phyloP scores from a whole-genome alignment of 2,329 filamentous ascomycete species.

The Passalora sequoiae region DNA sequence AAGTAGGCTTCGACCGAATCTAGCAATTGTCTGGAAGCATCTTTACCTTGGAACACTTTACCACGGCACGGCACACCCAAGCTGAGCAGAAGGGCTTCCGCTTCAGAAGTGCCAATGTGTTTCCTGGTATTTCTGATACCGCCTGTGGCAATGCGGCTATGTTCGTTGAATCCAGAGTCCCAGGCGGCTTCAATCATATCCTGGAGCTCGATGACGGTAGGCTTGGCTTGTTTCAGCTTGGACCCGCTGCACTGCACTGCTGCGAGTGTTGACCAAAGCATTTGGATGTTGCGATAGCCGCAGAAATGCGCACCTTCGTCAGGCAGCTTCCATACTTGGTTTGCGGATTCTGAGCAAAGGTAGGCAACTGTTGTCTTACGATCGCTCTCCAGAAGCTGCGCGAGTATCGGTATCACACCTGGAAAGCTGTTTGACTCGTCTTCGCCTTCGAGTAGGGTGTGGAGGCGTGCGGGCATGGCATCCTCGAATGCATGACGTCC shows the following conservation, averaged over 20 bases:
- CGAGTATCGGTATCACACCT: conserved; percentile 40
- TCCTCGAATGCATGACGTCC: conserved; percentile 44
- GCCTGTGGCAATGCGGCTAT: conserved; percentile 72
- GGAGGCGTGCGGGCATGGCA: conserved; percentile 40
- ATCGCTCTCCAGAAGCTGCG: conserved; percentile 52
- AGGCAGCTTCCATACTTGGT: conserved; percentile 74
- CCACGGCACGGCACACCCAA: conserved; percentile 54
- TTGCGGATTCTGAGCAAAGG: conserved; percentile 66
- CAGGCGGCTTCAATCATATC: conserved; percentile 81
- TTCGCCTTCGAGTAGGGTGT: conserved; percentile 17
- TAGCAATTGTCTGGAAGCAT: conserved; percentile 53
- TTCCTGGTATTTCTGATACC: conserved; percentile 82
- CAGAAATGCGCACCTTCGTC: conserved; percentile 77
- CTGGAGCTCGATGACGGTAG: conserved; percentile 74
- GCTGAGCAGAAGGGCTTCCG: conserved; percentile 66
- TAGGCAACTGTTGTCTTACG: conserved; percentile 63
- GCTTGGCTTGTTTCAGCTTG: conserved; percentile 39
- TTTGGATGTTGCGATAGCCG: conserved; percentile 92
- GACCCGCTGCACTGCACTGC: conserved; percentile 25
- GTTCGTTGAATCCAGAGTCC: conserved; percentile 73
- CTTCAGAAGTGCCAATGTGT: conserved; percentile 89
- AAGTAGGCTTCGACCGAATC: conserved; percentile 70
- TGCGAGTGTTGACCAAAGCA: conserved; percentile 49
- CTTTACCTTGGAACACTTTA: conserved; percentile 51
- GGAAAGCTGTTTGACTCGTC: conserved; percentile 36